Conservation (phyloP, 352 stramenopile genomes). For the Phytophthora kernoviae region DNA sequence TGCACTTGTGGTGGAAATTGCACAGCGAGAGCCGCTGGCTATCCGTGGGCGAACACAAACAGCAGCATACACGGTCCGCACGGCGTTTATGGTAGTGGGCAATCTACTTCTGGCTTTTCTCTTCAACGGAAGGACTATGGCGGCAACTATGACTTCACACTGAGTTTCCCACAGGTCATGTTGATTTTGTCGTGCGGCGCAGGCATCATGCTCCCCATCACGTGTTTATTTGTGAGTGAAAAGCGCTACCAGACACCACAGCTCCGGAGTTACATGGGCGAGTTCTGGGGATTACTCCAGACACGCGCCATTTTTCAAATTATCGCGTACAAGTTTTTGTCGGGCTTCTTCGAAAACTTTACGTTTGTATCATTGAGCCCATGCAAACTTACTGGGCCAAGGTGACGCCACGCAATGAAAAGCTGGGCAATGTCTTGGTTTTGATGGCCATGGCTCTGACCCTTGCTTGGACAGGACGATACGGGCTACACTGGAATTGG, state of each 20-base stretch:
- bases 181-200: constrained; percentile 14
- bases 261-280: constrained; percentile 15
- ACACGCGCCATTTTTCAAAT: constrained; percentile 32
- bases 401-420: constrained; percentile 23
- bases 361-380: constrained; percentile 19
- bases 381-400: constrained; percentile 22
- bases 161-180: constrained; percentile 31
- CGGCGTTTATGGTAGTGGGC: background rate
- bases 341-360: constrained; percentile 25
- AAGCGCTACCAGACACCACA: constrained; percentile 3
- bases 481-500: constrained; percentile 44
- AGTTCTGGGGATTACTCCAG: constrained; percentile 26
- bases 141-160: constrained; percentile 23
- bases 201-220: constrained; percentile 17
- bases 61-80: background rate
- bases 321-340: constrained; percentile 38
- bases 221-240: constrained; percentile 20
- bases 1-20: background rate
- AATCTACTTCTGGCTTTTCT: constrained; percentile 22
- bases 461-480: constrained; percentile 23
- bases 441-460: constrained; percentile 21
- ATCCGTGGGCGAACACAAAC: background rate
- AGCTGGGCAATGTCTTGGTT: constrained; percentile 17
- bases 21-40: background rate
- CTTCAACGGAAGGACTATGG: constrained; percentile 34